These are phyloP conservation scores for Sequoiadendron giganteum DNA, from an alignment of 75 land plant genomes.

Conservation along the genomic window DNA sequence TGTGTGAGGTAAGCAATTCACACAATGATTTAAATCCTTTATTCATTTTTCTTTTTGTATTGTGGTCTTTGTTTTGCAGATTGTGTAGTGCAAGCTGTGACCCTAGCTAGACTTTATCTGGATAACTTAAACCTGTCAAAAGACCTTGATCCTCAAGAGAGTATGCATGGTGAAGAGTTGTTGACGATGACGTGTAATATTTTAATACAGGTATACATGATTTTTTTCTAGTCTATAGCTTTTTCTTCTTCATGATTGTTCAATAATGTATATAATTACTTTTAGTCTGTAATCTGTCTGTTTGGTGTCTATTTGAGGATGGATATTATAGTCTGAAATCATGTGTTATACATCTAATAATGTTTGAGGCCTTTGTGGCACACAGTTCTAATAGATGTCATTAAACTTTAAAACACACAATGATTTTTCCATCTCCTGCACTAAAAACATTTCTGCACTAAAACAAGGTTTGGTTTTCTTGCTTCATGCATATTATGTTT, in stretches of 20 bases:
- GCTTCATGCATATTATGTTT: background rate
- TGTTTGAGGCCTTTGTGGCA: background rate
- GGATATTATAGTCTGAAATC: background rate
- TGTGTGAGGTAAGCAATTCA: background rate
- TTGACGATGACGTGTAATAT: conserved; percentile 61
- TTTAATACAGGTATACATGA: conserved; percentile 64
- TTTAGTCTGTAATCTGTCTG: background rate
- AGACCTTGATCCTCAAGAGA: conserved; percentile 86
- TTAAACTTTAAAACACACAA: background rate
- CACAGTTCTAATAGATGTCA: background rate
- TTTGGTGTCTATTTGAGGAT: background rate
- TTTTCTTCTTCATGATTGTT: background rate
- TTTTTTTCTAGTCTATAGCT: background rate
- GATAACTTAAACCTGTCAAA: conserved; percentile 65
- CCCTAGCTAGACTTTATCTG: conserved; percentile 51
- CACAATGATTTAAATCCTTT: background rate
- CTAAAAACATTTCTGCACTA: background rate
- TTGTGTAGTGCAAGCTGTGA: conserved; percentile 35
- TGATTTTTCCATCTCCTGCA: background rate
- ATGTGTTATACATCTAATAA: background rate
- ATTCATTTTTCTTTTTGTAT: background rate
- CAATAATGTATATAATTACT: background rate
- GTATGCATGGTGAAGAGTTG: conserved; percentile 92
- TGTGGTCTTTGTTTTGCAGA: conserved; percentile 35
- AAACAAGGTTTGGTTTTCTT: background rate